A percentile compares a stretch with the other conserved stretches of the same genome.
phyloP scores from a whole-genome alignment of 2,329 filamentous ascomycete species.

The Moelleriella libera region DNA sequence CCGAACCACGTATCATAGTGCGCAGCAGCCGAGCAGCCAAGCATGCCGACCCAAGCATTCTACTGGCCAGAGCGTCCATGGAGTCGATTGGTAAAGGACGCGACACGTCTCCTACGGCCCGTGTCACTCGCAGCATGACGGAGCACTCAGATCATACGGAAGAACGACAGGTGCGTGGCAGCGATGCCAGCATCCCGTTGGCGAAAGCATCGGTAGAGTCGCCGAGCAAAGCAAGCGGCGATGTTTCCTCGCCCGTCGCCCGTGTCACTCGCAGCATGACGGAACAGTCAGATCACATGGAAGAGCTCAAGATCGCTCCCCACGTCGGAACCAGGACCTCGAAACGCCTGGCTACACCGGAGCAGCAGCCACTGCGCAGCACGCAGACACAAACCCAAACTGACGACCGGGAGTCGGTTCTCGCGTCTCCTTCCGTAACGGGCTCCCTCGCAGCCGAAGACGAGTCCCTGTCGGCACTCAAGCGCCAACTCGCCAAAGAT shows the following conservation, averaged over 20 bases:
- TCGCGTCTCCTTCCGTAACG: conserved; percentile 15
- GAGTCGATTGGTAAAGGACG: conserved; percentile 1
- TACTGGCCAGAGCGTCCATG: conserved; percentile 9
- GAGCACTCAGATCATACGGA: conserved; percentile 4
- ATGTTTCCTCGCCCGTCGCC: not conserved
- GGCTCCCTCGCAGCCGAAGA: conserved; percentile 9
- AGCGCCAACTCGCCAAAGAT: conserved; percentile 29
- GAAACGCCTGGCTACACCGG: conserved; percentile 1
- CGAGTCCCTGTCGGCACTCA: conserved; percentile 21
- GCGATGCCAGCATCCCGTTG: not conserved
- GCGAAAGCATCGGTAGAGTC: not conserved
- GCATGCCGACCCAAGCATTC: conserved; percentile 12
- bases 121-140: conserved; percentile 11
- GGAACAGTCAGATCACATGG: conserved; percentile 4
- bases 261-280: conserved; percentile 11
- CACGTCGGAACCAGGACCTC: conserved; percentile 2
- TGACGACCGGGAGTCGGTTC: conserved; percentile 4
- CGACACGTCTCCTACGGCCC: conserved; percentile 1
- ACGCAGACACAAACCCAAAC: not conserved
- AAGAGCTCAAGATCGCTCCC: not conserved
- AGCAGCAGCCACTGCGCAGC: not conserved
- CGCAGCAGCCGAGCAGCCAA: conserved; percentile 10
- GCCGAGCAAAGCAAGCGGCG: not conserved
- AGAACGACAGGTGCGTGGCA: not conserved
- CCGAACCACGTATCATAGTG: conserved; percentile 9